Base-by-base conservation (phyloP, 1,284 basidiomycete genomes). In the Ceratobasidium sp. region DNA sequence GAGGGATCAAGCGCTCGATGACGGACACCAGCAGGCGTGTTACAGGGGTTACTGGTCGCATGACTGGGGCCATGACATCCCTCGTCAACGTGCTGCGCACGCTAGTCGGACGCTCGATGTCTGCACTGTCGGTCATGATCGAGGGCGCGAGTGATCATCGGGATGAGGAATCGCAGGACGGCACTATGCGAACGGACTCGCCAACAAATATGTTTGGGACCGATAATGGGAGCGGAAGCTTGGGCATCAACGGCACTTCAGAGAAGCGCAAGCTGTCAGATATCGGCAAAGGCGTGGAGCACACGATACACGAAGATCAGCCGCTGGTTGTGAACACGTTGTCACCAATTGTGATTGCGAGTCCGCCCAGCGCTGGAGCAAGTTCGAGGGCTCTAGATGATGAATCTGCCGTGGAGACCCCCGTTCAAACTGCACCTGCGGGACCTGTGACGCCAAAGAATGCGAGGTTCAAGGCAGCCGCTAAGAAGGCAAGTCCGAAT, bases 191-290 rank as follows among this genome's bases (percentile, higher is more conserved):
- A n/a, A 76, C 63, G 1, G 73, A 76, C 40, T 76, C 73, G 20
- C 73, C 73, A 18, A 76, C 61, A 5, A 33, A 49, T 33, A 76
- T 76, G 63, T 42, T 67, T 23, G 28, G 49, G 20, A 71, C 39
- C 20, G 73, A 76, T 39, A 76, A 67, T 26, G 63, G 51, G 49
- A 56, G 61, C 28, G 61, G 73, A 15, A 66, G 39, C 40, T n/a
- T 76, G 7, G 73, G 63, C 20, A 51, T 67, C 51, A 51, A 53
- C 28, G 61, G 49, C 10, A 66, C 53, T 1, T 40, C 63, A 6
- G 63, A 76, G 51, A 67, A 67, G 63, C 73, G 51, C 44, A 76
- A 76, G 51, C 49, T 66, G 46, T 67, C 73, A n/a, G 73, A 76
- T 56, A 20, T 66, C 20, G 63, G 73, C 33, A 76, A 53, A 44